Base-by-base conservation (phyloP, 257 asterid species). In the Anisodus tanguticus region DNA sequence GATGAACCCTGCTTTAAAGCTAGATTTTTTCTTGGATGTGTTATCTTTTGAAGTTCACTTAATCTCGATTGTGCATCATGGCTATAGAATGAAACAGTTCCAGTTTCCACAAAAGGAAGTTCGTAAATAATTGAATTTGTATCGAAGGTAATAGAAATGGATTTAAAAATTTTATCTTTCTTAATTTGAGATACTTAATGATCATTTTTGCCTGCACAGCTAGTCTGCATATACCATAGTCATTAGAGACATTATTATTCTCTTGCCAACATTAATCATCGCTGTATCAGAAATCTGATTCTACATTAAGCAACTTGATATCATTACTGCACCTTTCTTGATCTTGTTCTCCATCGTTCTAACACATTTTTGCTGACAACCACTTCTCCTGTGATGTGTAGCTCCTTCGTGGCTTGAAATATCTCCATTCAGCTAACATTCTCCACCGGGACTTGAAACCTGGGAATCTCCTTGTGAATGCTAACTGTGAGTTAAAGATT, bases 361-460 rank as follows among this genome's bases (percentile, higher is more conserved):
- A 76, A 12, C 51, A 62, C 58, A 55, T 11, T 37, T 51, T 67
- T 5, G 10, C 26, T 66, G 35, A 66, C 26, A 13, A 13, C 79
- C 79, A n/a, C 64, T 77, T 51, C 13, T 13, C 63, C 6, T 26
- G 49, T 77, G 64, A 77, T 51, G 22, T 53, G 22, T 85, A 89
- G 92, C 90, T 89, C 51, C 90, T 89, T 17, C 87, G 90, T 51
- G 90, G 92, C 7, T 84, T 89, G 81, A 84, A 86, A 60, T 87
- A 89, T 85, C 90, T 89, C 47, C 92, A 89, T 81, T 87, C 92
- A 5, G 92, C 92, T 62, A 89, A 89, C 58, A 83, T 89, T 86
- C 92, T 89, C 51, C 92, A 89, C 45, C 86, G 92, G 26, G 92
- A 89, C 87, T 83, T 89, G 85, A 89, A 89, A 83, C 92, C 92